Conservation (phyloP, 2,329 filamentous ascomycete species). For the Leptographium wingfieldii region DNA sequence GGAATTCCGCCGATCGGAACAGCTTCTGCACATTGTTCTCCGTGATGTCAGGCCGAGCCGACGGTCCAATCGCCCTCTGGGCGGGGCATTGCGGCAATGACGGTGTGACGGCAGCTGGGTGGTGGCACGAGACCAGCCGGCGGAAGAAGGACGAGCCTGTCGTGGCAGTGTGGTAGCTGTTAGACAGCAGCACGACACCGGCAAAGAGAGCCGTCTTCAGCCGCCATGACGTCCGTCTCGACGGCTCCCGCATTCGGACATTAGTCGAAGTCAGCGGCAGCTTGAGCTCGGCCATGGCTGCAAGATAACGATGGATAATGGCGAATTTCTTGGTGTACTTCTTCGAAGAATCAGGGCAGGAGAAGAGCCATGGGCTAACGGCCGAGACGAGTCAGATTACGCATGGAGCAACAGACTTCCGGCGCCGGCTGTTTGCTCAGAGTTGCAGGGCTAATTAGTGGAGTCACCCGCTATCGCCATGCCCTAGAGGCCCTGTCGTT, state of each 20-base stretch:
- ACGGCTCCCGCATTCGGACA: background rate
- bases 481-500: background rate
- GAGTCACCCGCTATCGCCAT: background rate
- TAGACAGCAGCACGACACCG: background rate
- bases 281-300: background rate
- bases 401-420: background rate
- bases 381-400: no score
- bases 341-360: background rate
- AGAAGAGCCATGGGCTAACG: background rate
- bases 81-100: background rate
- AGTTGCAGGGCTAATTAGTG: background rate
- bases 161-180: background rate
- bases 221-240: background rate
- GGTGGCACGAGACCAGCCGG: background rate
- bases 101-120: background rate
- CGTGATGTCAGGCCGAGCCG: background rate
- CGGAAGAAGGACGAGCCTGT: background rate
- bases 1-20: slow-evolving; percentile 8
- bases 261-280: background rate
- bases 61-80: background rate
- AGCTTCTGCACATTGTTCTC: background rate
- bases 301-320: background rate
- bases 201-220: background rate
- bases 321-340: background rate
- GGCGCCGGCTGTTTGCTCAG: background rate